phyloP scores from a whole-genome alignment of 371 early-diverging fungal genomes.

The Mucor plumbeus region DNA sequence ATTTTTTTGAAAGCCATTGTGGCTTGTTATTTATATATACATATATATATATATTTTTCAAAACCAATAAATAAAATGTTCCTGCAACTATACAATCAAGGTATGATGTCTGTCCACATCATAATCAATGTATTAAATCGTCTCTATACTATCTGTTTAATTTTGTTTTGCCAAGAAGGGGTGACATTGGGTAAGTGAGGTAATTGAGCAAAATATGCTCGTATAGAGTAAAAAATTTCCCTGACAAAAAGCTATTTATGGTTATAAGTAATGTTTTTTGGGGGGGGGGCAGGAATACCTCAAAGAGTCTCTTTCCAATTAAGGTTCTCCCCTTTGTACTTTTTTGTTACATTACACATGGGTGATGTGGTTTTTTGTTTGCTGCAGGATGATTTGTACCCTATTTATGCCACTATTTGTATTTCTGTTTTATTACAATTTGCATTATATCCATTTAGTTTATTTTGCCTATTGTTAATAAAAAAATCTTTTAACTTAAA shows the following conservation, averaged over 20 bases:
- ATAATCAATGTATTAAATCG: neutral
- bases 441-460: too few relatives aligned
- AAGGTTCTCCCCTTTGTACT: neutral
- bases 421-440: too few relatives aligned
- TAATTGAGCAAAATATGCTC: constrained; percentile 1
- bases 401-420: neutral
- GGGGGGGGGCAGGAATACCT: neutral
- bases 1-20: neutral
- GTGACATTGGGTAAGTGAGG: neutral
- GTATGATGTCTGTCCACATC: neutral
- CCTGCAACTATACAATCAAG: too few relatives aligned
- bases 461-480: neutral
- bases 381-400: neutral
- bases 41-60: too few relatives aligned
- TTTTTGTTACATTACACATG: neutral
- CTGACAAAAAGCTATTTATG: neutral
- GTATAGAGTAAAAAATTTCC: neutral
- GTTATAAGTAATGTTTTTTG: neutral
- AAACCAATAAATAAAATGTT: too few relatives aligned
- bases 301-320: neutral
- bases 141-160: neutral
- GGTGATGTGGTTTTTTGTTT: neutral
- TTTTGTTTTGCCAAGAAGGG: neutral
- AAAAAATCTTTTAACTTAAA: neutral
- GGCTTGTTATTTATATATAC: neutral